Conservation (phyloP, 2,329 filamentous ascomycete genomes). For the Sphaerulina musiva region DNA sequence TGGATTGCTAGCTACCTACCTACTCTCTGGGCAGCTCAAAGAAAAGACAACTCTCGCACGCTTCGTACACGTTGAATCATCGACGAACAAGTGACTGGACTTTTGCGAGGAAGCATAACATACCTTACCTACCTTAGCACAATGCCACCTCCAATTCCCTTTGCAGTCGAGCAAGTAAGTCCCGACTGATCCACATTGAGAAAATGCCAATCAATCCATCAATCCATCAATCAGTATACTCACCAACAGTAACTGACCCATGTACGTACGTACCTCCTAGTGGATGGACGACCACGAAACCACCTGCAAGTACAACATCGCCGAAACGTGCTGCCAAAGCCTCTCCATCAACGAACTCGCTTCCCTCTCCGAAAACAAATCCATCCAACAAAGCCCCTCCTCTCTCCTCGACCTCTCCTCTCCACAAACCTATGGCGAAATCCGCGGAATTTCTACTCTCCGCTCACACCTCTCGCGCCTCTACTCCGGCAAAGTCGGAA, state of each 20-base stretch:
- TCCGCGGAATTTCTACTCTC: conserved; percentile 59
- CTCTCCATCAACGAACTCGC: conserved; percentile 64
- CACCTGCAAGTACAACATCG: conserved; percentile 59
- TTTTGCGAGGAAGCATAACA: no score
- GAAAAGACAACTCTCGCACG: no score
- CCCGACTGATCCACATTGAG: not conserved
- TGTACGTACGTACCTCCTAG: conserved; percentile 29
- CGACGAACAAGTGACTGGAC: not conserved
- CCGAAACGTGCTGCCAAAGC: conserved; percentile 71
- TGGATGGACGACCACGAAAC: conserved; percentile 54
- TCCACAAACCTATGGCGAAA: conserved; percentile 66
- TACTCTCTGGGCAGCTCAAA: no score
- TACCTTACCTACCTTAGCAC: not conserved
- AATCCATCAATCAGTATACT: not conserved
- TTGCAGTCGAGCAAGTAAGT: conserved; percentile 64
- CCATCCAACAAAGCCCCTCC: conserved; percentile 29
- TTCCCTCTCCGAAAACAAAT: conserved; percentile 52
- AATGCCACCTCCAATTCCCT: conserved; percentile 40
- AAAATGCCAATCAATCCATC: not conserved
- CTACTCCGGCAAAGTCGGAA: conserved; percentile 52
- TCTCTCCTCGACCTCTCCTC: conserved; percentile 47
- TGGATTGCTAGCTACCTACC: no score
- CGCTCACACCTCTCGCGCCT: conserved; percentile 59
- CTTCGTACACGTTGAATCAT: not conserved
- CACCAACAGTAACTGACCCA: not conserved